Percentiles rank a stretch among this genome's conserved stretches.
Evolutionary conservation across 306 rosid genomes (phyloP).

Genomic region (Prunus fruticosa): DNA sequence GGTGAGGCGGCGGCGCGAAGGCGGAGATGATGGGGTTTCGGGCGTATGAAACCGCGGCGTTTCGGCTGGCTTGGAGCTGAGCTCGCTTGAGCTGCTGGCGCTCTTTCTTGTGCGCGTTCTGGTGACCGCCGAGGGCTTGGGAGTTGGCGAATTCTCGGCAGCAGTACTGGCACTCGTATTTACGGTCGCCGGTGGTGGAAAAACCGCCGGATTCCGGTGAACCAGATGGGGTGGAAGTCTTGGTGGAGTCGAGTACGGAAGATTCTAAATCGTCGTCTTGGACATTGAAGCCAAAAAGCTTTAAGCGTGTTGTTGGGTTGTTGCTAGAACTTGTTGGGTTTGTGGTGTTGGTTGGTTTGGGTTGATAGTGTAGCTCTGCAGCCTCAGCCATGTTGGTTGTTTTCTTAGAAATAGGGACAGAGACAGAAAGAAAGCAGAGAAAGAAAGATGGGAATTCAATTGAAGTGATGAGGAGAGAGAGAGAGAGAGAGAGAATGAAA

Average conservation of each 20-base stretch:
- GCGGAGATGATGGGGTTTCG: constrained; percentile 90
- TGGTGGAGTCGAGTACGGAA: constrained; percentile 36
- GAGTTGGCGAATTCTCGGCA: constrained; percentile 92
- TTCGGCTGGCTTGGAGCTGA: constrained; percentile 75
- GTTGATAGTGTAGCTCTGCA: constrained; percentile 43
- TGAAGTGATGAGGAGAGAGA: constrained; percentile 18
- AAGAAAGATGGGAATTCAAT: neutral
- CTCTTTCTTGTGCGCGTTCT: constrained; percentile 98
- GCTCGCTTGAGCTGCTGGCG: constrained; percentile 89
- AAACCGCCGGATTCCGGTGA: constrained; percentile 65
- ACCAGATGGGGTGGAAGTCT: constrained; percentile 53
- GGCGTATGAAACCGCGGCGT: constrained; percentile 81
- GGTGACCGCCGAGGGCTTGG: constrained; percentile 98
- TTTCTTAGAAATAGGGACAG: constrained; percentile 15
- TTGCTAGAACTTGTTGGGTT: constrained; percentile 11
- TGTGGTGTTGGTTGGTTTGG: constrained; percentile 30
- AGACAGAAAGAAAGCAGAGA: neutral
- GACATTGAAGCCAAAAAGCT: constrained; percentile 84
- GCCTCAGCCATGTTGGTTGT: constrained; percentile 31
- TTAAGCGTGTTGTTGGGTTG: constrained; percentile 48
- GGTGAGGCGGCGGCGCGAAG: constrained; percentile 84
- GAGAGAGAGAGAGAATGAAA: neutral
- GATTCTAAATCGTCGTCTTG: constrained; percentile 58
- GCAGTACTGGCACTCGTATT: constrained; percentile 96
- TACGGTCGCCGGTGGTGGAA: constrained; percentile 65